Evolutionary conservation across 805 yeast species (phyloP).

Genomic region (Lipomyces spencermartinsiae): DNA sequence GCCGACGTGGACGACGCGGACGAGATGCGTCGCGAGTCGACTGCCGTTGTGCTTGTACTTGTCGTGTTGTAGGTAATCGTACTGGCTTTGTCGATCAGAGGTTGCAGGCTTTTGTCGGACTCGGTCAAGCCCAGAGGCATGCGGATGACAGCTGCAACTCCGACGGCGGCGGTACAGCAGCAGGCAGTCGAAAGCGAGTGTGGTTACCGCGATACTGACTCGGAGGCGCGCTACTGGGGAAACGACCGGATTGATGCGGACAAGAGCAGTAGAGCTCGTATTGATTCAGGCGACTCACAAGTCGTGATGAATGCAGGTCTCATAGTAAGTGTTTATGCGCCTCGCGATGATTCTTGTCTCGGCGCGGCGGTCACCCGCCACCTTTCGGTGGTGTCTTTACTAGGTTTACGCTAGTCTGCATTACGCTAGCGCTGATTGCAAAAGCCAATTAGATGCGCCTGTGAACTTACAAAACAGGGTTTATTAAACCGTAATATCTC

Average conservation of each 20-base stretch:
- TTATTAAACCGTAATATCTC: neutral
- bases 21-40: slow-evolving; percentile 27
- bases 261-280: neutral
- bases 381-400: no score
- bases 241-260: neutral
- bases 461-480: neutral
- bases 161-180: neutral
- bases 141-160: neutral
- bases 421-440: neutral
- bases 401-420: neutral
- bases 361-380: no score
- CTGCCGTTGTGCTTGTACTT: slow-evolving; percentile 1
- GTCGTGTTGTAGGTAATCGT: slow-evolving; percentile 2
- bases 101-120: neutral
- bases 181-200: neutral
- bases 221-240: neutral
- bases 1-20: slow-evolving; percentile 37
- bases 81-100: neutral
- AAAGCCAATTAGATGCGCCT: neutral
- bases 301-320: neutral
- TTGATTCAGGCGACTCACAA: neutral
- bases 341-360: neutral
- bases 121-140: neutral
- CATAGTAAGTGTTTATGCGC: neutral
- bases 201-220: neutral